Base-by-base conservation (phyloP, 2,329 filamentous ascomycete genomes). In the Exophiala lecanii-corni region DNA sequence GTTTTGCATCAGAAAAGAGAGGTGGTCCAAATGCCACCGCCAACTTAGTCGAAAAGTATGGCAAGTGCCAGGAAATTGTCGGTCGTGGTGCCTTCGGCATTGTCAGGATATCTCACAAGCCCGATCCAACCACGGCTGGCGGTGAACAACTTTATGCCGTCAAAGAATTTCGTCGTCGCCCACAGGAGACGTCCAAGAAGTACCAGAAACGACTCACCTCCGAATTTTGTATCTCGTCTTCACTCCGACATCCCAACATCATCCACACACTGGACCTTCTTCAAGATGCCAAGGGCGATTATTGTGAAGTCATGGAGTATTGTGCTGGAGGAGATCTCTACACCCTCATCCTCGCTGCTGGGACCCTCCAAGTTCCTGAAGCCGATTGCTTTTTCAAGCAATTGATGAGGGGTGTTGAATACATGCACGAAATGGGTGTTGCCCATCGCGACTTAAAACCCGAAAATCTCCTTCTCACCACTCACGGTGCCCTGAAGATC, bases 301-400 rank as follows among this genome's bases (percentile, higher is more conserved):
- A 92, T 66, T 98, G 92, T 66, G 92, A 98, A 65, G 92, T 98
- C 39, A 98, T 98, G 92, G 92, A 98, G 67, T 98, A 92, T 62
- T 98, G 92, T 63, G 89, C 91, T 26, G 92, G 92, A 48, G 92
- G 92, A 46, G 92, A 98, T 62, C 74, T 98, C 17, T 97, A 97
- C 66, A 96, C 89, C 0, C 76, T 98, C 4, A 85, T 98, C 15
- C 79, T 97, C 20, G 82, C 92, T 5, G 88, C 89, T 26, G 87
- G 87, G 46, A 95, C 95, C 66, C 81, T 98, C 15, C 89, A 94
- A 63, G 87, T 94, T 20, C 74, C 81, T 48, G 92, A 98, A 67
- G 91, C 92, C 47, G 92, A 98, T 64, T 98, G 92, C 68, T 94
- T 92, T 65, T 98, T 98, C 75, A 95, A 97, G 70, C 92, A 98